Evolutionary conservation across 2,329 filamentous ascomycete species (phyloP).

Genomic region (Nigrospora sphaerica): DNA sequence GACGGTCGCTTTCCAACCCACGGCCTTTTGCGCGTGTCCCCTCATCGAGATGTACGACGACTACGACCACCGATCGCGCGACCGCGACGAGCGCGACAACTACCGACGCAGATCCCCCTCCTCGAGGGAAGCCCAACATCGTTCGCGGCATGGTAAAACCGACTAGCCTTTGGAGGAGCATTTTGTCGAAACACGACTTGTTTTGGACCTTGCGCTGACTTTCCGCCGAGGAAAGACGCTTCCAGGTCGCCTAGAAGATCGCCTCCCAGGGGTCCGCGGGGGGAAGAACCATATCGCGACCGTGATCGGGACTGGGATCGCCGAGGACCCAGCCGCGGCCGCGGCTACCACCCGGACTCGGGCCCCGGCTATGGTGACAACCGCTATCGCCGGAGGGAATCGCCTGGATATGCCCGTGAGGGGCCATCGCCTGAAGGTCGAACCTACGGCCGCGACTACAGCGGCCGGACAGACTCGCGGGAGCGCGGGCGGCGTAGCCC

Average conservation of each 20-base stretch:
- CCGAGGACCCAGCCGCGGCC: not conserved
- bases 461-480: conserved; percentile 13
- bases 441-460: conserved; percentile 11
- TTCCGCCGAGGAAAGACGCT: conserved; percentile 23
- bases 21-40: no score
- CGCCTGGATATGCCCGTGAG: conserved; percentile 5
- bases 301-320: conserved; percentile 9
- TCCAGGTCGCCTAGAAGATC: conserved; percentile 23
- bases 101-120: conserved; percentile 19
- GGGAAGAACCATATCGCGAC: conserved; percentile 16
- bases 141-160: conserved; percentile 27
- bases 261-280: conserved; percentile 17
- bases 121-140: conserved; percentile 22
- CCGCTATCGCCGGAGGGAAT: conserved; percentile 11
- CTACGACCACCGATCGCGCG: conserved; percentile 18
- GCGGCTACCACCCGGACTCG: conserved; percentile 1
- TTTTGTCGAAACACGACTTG: conserved; percentile 12
- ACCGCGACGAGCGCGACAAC: conserved; percentile 18
- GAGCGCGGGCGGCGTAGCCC: conserved; percentile 13
- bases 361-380: conserved; percentile 6
- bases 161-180: conserved; percentile 21
- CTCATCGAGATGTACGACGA: conserved; percentile 22
- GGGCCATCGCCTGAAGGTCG: conserved; percentile 3
- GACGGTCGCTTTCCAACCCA: no score
- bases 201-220: conserved; percentile 22